These are phyloP conservation scores for Hamiltosporidium magnivora DNA, from an alignment of 371 early-diverging fungal species.

Conservation along the genomic window DNA sequence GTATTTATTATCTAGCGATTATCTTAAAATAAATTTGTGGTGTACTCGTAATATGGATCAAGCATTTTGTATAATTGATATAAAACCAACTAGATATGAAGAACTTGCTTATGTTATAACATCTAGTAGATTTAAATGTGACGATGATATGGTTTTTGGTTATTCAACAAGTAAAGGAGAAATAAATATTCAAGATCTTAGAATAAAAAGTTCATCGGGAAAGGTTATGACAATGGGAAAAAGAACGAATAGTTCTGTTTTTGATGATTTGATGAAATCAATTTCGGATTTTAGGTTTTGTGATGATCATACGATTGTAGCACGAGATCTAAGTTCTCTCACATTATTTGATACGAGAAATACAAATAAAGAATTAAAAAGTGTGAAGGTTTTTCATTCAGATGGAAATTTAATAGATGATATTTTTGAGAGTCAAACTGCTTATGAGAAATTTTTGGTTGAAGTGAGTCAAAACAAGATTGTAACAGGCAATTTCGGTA, in stretches of 20 bases:
- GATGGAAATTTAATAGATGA: constrained; percentile 6
- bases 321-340: constrained; percentile 44
- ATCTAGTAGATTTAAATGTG: constrained; percentile 28
- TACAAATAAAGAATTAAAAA: constrained; percentile 12
- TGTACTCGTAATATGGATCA: constrained; percentile 23
- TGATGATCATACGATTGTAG: constrained; percentile 35
- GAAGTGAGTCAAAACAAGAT: constrained; percentile 8
- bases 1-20: constrained; percentile 45
- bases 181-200: constrained; percentile 39
- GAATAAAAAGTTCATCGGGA: background rate
- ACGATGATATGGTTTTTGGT: constrained; percentile 35
- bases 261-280: constrained; percentile 29
- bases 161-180: constrained; percentile 50
- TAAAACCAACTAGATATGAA: constrained; percentile 37
- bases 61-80: constrained; percentile 32
- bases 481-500: constrained; percentile 47
- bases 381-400: constrained; percentile 1
- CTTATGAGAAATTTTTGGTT: constrained; percentile 49
- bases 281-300: constrained; percentile 50
- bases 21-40: constrained; percentile 45
- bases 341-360: constrained; percentile 43
- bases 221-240: background rate
- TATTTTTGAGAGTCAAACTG: constrained; percentile 36
- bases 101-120: constrained; percentile 49
- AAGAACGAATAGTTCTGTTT: background rate